phyloP scores from a whole-genome alignment of 208 protist genomes.

The Perkinsela sp. region DNA sequence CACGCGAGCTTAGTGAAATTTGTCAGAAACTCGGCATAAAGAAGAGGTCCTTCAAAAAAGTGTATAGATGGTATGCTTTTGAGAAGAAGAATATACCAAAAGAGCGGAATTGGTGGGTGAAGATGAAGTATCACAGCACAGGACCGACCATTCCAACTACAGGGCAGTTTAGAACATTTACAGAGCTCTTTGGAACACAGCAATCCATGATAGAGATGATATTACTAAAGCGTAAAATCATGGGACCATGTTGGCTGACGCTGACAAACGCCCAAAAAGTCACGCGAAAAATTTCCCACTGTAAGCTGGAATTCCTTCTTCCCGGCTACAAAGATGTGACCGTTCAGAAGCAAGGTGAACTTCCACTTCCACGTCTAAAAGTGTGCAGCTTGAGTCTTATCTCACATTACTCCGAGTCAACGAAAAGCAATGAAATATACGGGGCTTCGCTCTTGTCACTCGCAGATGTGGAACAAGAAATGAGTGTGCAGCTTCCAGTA shows the following conservation, averaged over 20 bases:
- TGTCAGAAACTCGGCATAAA: slow-evolving; percentile 27
- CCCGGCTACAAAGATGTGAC: slow-evolving; percentile 28
- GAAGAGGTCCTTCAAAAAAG: slow-evolving; percentile 46
- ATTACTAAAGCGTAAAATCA: slow-evolving; percentile 65
- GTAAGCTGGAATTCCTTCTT: slow-evolving; percentile 33
- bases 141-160: slow-evolving; percentile 13
- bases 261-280: slow-evolving; percentile 10
- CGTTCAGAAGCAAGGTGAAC: background rate
- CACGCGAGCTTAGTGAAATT: slow-evolving; percentile 41
- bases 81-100: slow-evolving; percentile 34
- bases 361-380: slow-evolving; percentile 37
- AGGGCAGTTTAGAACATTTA: slow-evolving; percentile 24
- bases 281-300: slow-evolving; percentile 30
- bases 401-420: slow-evolving; percentile 34
- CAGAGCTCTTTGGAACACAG: slow-evolving; percentile 38
- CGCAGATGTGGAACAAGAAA: slow-evolving; percentile 34
- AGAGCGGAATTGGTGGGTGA: slow-evolving; percentile 49
- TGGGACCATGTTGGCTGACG: slow-evolving; percentile 67
- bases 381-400: slow-evolving; percentile 59
- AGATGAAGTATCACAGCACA: slow-evolving; percentile 45
- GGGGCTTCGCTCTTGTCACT: slow-evolving; percentile 40
- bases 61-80: slow-evolving; percentile 70
- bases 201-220: slow-evolving; percentile 66
- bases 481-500: slow-evolving; percentile 9
- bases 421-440: slow-evolving; percentile 61